phyloP scores from a whole-genome alignment of 768 basidiomycete genomes.

The Rhodotorula babjevae region DNA sequence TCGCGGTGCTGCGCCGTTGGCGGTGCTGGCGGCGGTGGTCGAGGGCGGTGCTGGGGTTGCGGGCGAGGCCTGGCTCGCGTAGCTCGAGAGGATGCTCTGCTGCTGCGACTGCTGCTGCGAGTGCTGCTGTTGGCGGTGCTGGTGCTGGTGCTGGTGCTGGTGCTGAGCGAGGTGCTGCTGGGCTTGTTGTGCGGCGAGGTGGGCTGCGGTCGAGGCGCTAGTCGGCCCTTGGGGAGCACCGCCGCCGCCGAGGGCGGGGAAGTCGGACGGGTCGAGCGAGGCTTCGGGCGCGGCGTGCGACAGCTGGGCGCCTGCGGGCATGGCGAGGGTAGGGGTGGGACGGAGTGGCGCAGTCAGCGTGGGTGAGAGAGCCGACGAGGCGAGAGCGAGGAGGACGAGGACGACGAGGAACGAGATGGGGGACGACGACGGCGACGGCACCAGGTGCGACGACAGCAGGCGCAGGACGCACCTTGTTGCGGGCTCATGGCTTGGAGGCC shows the following conservation, averaged over 20 bases:
- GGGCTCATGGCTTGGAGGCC: conserved; percentile 3
- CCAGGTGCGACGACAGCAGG: background rate
- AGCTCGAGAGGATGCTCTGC: conserved; percentile 22
- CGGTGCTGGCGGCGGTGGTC: conserved; percentile 42
- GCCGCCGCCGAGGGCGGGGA: conserved; percentile 74
- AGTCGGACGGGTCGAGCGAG: conserved; percentile 52
- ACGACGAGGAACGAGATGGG: too few species aligned
- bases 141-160: background rate
- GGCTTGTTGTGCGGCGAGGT: background rate
- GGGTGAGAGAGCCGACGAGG: background rate
- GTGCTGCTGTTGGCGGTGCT: too few species aligned
- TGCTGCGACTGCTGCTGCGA: background rate
- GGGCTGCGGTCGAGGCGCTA: conserved; percentile 4
- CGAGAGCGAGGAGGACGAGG: background rate
- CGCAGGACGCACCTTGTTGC: background rate
- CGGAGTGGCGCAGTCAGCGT: background rate
- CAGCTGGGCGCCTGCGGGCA: background rate
- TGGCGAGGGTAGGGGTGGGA: background rate
- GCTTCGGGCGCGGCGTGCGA: background rate
- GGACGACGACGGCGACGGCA: background rate
- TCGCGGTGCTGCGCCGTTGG: background rate
- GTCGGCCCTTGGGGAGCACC: conserved; percentile 49
- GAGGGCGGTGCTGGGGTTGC: conserved; percentile 40
- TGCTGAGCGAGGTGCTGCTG: too few species aligned
- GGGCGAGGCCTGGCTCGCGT: conserved; percentile 27